A percentile compares a stretch with the other conserved stretches of the same genome.
Conservation (phyloP, 148 eudicot species). For the Cornus suecica region DNA sequence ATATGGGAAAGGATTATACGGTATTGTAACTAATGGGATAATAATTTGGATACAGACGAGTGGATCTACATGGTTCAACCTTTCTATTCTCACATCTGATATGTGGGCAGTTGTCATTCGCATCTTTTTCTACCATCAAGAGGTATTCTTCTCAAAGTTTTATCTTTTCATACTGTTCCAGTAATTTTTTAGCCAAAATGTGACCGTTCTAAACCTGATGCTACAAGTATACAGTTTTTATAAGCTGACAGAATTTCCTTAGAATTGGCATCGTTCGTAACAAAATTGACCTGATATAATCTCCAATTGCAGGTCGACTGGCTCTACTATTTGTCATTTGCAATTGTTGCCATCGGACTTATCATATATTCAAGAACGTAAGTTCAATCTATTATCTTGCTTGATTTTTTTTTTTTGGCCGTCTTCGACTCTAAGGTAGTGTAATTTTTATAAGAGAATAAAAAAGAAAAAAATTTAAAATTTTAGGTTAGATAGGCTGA, state of each 20-base stretch:
- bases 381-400: slow-evolving; percentile 9
- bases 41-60: slow-evolving; percentile 42
- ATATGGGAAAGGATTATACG: not conserved
- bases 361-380: slow-evolving; percentile 68
- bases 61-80: slow-evolving; percentile 84
- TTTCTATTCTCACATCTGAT: slow-evolving; percentile 82
- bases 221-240: not conserved
- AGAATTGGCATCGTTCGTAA: not conserved
- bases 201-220: not conserved
- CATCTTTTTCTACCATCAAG: slow-evolving; percentile 70
- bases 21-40: not conserved
- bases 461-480: too few relatives aligned
- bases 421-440: too few relatives aligned
- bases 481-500: too few relatives aligned
- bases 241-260: not conserved
- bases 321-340: slow-evolving; percentile 72
- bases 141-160: slow-evolving; percentile 38
- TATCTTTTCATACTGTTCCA: not conserved
- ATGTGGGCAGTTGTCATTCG: slow-evolving; percentile 95
- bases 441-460: too few relatives aligned
- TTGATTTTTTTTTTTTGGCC: not conserved
- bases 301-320: slow-evolving; percentile 70
- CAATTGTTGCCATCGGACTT: slow-evolving; percentile 62
- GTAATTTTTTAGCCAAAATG: not conserved
- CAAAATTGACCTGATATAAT: slow-evolving; percentile 3